Conservation (phyloP, 1,139 yeast species). For the Meyerozyma sp. region DNA sequence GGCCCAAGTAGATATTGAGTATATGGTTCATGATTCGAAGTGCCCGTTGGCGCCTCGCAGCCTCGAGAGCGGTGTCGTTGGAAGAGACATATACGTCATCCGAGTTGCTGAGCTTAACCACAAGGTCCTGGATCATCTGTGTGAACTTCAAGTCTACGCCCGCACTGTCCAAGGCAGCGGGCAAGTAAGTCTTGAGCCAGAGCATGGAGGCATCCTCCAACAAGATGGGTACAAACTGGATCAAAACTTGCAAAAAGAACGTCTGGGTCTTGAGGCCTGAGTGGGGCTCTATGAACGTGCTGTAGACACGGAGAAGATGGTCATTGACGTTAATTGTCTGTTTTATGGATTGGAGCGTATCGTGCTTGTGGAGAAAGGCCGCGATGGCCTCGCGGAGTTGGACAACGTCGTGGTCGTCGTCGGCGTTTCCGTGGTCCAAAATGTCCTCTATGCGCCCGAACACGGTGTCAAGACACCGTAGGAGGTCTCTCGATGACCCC, state of each 20-base stretch:
- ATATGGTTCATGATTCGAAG: slow-evolving; percentile 22
- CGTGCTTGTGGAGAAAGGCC: slow-evolving; percentile 33
- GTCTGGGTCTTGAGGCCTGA: slow-evolving; percentile 31
- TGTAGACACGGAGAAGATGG: slow-evolving; percentile 43
- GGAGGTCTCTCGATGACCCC: slow-evolving; percentile 31
- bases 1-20: slow-evolving; percentile 26
- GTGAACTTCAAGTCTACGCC: slow-evolving; percentile 43
- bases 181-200: slow-evolving; percentile 52
- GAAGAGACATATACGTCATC: slow-evolving; percentile 10
- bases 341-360: slow-evolving; percentile 28
- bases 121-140: slow-evolving; percentile 35
- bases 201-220: slow-evolving; percentile 33
- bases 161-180: slow-evolving; percentile 58
- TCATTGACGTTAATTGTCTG: slow-evolving; percentile 42
- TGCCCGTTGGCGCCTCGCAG: slow-evolving; percentile 20
- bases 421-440: slow-evolving; percentile 7
- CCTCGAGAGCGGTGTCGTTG: slow-evolving; percentile 13
- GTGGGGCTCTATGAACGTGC: slow-evolving; percentile 28
- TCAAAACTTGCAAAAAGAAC: slow-evolving; percentile 43
- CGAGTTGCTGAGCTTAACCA: slow-evolving; percentile 25
- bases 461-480: slow-evolving; percentile 23
- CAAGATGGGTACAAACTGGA: slow-evolving; percentile 32
- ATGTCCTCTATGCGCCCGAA: slow-evolving; percentile 20
- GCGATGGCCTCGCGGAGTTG: slow-evolving; percentile 15
- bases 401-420: slow-evolving; percentile 7